Base-by-base conservation (phyloP, 2,329 filamentous ascomycete species). In the Cryphonectria japonica region DNA sequence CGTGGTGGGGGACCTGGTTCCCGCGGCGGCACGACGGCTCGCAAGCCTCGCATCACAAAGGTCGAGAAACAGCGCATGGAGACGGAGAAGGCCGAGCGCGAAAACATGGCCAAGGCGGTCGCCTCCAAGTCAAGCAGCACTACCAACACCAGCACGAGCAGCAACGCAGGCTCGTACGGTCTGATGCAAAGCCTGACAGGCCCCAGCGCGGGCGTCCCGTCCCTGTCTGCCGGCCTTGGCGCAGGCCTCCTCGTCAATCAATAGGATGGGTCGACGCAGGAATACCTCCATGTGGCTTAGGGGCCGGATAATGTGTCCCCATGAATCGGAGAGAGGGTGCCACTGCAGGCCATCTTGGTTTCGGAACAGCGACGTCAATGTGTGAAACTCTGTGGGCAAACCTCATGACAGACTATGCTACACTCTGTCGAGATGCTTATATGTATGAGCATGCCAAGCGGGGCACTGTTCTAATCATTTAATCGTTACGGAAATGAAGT, bases 11-110 rank as follows among this genome's bases (percentile, higher is more conserved):
- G 85, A 7, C 89, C 91, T 13, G 91, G 92, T n/a, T 93, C 93
- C 50, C 88, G 93, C 59, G 93, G 93, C 67, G 92, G 93, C 61
- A 86, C 88, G 14, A 90, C 91, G 0, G 88, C 91, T 29, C 87
- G 94, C 75, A 97, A 97, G 80, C 93, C 94, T 67, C 91, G 95
- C 59, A 91, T 94, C 75, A 96, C 92, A 54, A 97, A 97, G 79
- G 92, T 93, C 52, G 92, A 95, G 78, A 93, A 93, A 76, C 91
- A 92, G 73, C 89, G 91, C 77, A 90, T 93, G 81, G 93, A 97
- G 77, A 88, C 89, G 61, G 93, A 97, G 80, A 96, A 96, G 83
- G 85, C 90, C 8, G 92, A 94, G 74, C 86, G 92, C 59, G 92
- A 95, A 79, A 82, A 77, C 70, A 73, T 83, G 74, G 83, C 82